These are phyloP conservation scores for Backusella australiensis DNA, from an alignment of 192 early-diverging fungal species.

Conservation along the genomic window DNA sequence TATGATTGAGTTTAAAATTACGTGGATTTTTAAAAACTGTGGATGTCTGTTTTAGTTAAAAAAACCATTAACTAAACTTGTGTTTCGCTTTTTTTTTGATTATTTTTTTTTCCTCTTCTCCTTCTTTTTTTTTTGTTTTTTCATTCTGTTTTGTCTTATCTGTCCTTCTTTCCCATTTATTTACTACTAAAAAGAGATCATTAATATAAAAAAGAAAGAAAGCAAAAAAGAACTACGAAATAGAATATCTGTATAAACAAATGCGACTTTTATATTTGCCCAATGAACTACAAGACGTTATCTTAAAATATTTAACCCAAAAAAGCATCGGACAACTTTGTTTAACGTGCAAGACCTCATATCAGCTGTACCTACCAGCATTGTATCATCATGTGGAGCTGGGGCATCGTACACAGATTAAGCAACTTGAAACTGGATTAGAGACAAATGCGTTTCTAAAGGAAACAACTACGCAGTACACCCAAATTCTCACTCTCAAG, in stretches of 20 bases:
- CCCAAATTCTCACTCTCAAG: slow-evolving; percentile 4
- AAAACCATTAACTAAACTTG: not conserved
- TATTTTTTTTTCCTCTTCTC: not conserved
- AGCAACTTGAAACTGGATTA: slow-evolving; percentile 4
- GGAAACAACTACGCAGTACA: not conserved
- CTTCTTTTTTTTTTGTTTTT: not conserved
- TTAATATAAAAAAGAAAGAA: not conserved
- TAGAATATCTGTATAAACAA: not conserved
- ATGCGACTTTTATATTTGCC: slow-evolving; percentile 11
- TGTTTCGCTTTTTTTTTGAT: not conserved
- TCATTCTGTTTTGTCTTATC: not conserved
- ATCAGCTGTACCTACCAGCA: not conserved
- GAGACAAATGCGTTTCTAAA: not conserved
- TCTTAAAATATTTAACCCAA: not conserved
- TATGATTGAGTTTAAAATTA: no score
- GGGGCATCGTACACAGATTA: not conserved
- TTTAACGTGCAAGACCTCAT: slow-evolving; percentile 3
- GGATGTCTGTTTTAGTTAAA: not conserved
- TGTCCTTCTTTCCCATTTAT: not conserved
- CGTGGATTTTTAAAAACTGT: no score
- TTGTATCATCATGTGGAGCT: slow-evolving; percentile 13
- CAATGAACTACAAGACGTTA: not conserved
- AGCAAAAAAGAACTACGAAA: not conserved
- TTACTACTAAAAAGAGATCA: not conserved
- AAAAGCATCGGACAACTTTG: slow-evolving; percentile 5